A percentile compares a stretch with the other conserved stretches of the same genome.
Conservation (phyloP, 139 green algal genomes). For the Penium margaritaceum region DNA sequence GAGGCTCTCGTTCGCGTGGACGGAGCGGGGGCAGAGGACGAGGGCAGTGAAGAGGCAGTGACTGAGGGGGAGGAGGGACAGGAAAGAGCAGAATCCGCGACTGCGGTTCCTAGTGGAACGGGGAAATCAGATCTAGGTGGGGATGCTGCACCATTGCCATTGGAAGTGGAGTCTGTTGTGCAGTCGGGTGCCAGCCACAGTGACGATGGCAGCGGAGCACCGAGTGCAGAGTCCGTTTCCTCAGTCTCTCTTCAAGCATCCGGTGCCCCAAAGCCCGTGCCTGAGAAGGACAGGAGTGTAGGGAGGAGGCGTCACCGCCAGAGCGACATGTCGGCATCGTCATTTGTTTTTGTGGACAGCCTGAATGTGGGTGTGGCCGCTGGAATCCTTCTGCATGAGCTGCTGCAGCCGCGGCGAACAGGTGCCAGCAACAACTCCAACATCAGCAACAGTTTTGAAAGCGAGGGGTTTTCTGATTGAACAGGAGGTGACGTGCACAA, state of each 20-base stretch:
- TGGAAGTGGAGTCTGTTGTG: too few species aligned
- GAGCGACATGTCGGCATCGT: too few species aligned
- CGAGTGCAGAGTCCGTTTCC: too few species aligned
- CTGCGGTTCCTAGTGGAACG: neutral
- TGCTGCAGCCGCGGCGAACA: too few species aligned
- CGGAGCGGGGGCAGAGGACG: conserved; percentile 5
- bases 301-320: neutral
- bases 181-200: neutral
- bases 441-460: too few species aligned
- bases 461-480: too few species aligned
- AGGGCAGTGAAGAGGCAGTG: neutral
- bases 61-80: neutral
- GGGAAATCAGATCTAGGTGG: neutral
- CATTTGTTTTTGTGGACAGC: conserved; percentile 81
- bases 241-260: neutral
- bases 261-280: neutral
- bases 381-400: conserved; percentile 78
- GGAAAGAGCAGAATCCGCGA: neutral
- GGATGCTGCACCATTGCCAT: too few species aligned
- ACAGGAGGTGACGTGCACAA: too few species aligned
- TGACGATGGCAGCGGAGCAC: neutral
- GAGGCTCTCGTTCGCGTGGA: conserved; percentile 45
- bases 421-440: too few species aligned
- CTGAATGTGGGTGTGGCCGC: conserved; percentile 86
- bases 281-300: neutral